Base-by-base conservation (phyloP, 2,329 filamentous ascomycete species). In the Neofusicoccum cordaticola region DNA sequence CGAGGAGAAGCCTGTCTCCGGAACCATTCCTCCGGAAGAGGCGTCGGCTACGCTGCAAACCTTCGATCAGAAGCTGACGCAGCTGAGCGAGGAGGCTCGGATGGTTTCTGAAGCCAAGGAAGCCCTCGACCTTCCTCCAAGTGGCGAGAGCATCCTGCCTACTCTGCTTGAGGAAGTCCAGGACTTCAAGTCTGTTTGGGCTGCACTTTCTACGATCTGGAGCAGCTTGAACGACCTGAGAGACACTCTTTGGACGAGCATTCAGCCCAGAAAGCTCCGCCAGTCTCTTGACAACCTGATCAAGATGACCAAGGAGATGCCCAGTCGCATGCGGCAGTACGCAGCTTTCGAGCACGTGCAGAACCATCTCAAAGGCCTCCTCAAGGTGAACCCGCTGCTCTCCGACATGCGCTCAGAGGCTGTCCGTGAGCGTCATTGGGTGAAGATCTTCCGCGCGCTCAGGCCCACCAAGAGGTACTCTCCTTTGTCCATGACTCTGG, bases 271-370 rank as follows among this genome's bases (percentile, higher is more conserved):
- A 68, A 99, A 98, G 80, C 88, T 99, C 65, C 88, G 95, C 42
- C 87, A 91, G 70, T 91, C 92, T 67, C 89, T 99, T 58, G 94
- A 99, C 73, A 89, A 90, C 53, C 85, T 98, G 62, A 92, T 98
- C 76, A 97, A 97, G 82, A 96, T 96, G 86, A 98, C 93, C 41
- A 98, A 97, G 80, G 94, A 98, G 68, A 98, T 99, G 95, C 95
- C 96, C 0, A 97, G 93, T 78, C 89, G 95, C 66, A 98, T 99
- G 94, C 89, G 96, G 66, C 96, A 99, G 74, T 99, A 99, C 77
- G 94, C 96, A 70, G 96, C 96, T n/a, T 99, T 99, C 75, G 96
- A 99, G 78, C 94, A 99, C 73, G 93, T 99, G 44, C 96, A 99
- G 75, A 92, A 88, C 68, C 91, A 96, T 35, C 86, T 99, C 45